Conservation (phyloP, 345 rosid species). For the Jatropha curcas region DNA sequence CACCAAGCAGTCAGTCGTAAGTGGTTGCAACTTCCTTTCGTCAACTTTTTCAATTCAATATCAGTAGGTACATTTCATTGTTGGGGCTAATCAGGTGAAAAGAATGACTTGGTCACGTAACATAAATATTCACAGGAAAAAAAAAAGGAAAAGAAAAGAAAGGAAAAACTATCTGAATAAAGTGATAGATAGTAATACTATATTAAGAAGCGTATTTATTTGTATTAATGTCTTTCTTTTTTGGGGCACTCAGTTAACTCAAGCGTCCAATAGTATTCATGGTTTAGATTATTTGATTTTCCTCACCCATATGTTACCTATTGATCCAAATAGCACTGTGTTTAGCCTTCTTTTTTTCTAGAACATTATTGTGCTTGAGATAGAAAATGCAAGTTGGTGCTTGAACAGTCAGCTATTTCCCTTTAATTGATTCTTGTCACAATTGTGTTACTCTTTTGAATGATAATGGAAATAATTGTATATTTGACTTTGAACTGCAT, state of each 20-base stretch:
- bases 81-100: no score
- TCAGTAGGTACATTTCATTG: no score
- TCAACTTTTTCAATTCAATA: neutral
- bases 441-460: neutral
- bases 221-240: neutral
- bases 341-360: neutral
- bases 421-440: neutral
- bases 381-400: neutral
- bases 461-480: neutral
- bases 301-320: conserved; percentile 1
- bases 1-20: conserved; percentile 96
- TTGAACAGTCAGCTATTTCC: neutral
- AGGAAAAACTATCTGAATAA: neutral
- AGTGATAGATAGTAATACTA: neutral
- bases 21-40: conserved; percentile 25
- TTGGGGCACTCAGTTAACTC: neutral
- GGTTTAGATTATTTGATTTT: no score
- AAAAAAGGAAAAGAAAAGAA: neutral
- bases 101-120: no score
- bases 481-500: conserved; percentile 16
- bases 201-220: neutral
- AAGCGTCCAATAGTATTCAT: neutral
- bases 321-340: neutral
- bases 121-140: no score
- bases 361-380: neutral